These are phyloP conservation scores for Epichloe sp. DNA, from an alignment of 2,329 filamentous ascomycete genomes.

Conservation along the genomic window DNA sequence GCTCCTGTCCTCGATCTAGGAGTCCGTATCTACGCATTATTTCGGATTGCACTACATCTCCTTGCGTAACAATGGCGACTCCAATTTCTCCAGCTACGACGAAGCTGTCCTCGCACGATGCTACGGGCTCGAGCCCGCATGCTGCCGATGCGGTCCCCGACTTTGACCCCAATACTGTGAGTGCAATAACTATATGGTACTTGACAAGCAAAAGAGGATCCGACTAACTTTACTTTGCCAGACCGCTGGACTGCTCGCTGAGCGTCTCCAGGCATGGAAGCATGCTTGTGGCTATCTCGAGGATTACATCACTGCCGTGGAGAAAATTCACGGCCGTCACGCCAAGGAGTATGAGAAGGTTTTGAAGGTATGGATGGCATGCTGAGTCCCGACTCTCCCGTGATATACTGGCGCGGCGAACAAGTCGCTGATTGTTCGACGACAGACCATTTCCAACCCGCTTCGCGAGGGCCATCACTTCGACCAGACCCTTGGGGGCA, in stretches of 20 bases:
- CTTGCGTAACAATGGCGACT: conserved; percentile 12
- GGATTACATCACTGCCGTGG: conserved; percentile 73
- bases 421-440: not conserved
- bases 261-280: conserved; percentile 90
- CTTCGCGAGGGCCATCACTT: conserved; percentile 88
- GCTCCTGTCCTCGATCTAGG: not conserved
- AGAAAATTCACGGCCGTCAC: conserved; percentile 74
- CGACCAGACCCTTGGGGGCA: conserved; percentile 73
- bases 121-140: conserved; percentile 30
- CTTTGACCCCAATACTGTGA: conserved; percentile 43
- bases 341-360: conserved; percentile 94
- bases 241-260: conserved; percentile 69
- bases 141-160: conserved; percentile 48
- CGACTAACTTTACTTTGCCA: conserved; percentile 19
- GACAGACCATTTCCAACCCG: conserved; percentile 70
- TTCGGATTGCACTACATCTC: not conserved
- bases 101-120: conserved; percentile 32
- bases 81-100: conserved; percentile 18
- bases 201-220: not conserved
- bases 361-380: conserved; percentile 47
- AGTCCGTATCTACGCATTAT: no score
- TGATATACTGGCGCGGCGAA: not conserved
- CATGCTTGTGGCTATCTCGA: conserved; percentile 85
- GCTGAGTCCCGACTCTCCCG: not conserved
- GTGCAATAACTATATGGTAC: conserved; percentile 13